A percentile compares a stretch with the other conserved stretches of the same genome.
Evolutionary conservation across 148 eudicot genomes (phyloP).

Genomic region (Pharnaceum exiguum): DNA sequence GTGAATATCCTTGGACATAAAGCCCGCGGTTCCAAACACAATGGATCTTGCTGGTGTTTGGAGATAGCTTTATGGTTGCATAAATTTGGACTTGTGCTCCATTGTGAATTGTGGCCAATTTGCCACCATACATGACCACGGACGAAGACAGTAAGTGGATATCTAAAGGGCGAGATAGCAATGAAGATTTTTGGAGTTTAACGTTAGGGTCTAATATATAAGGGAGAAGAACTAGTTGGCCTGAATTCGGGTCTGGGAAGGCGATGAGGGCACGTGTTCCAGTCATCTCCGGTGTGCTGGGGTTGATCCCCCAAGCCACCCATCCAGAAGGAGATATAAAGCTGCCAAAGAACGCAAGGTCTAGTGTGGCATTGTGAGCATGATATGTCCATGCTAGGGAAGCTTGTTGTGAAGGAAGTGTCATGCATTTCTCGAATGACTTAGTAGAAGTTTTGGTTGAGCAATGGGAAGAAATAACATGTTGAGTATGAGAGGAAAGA

Average conservation of each 20-base stretch:
- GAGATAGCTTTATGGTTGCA: slow-evolving; percentile 54
- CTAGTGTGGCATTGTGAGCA: slow-evolving; percentile 66
- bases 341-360: slow-evolving; percentile 63
- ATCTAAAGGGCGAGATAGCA: slow-evolving; percentile 72
- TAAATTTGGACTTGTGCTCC: slow-evolving; percentile 74
- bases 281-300: slow-evolving; percentile 66
- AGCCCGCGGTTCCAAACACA: slow-evolving; percentile 86
- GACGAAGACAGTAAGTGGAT: slow-evolving; percentile 71
- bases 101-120: slow-evolving; percentile 71
- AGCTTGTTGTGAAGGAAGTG: slow-evolving; percentile 80
- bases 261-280: slow-evolving; percentile 77
- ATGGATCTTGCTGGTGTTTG: slow-evolving; percentile 70
- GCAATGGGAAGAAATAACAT: slow-evolving; percentile 49
- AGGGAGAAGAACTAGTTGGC: slow-evolving; percentile 72
- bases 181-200: slow-evolving; percentile 58
- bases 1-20: slow-evolving; percentile 96
- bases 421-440: slow-evolving; percentile 72
- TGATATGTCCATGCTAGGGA: slow-evolving; percentile 89
- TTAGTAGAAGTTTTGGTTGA: slow-evolving; percentile 47
- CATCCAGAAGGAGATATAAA: slow-evolving; percentile 98
- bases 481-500: slow-evolving; percentile 10
- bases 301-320: slow-evolving; percentile 94
- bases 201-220: slow-evolving; percentile 72
- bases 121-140: slow-evolving; percentile 77
- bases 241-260: slow-evolving; percentile 89